Evolutionary conservation across 2,329 filamentous ascomycete genomes (phyloP), one percentile per base, ranked within the genome.

Genomic region (Mariannaea sp.): DNA sequence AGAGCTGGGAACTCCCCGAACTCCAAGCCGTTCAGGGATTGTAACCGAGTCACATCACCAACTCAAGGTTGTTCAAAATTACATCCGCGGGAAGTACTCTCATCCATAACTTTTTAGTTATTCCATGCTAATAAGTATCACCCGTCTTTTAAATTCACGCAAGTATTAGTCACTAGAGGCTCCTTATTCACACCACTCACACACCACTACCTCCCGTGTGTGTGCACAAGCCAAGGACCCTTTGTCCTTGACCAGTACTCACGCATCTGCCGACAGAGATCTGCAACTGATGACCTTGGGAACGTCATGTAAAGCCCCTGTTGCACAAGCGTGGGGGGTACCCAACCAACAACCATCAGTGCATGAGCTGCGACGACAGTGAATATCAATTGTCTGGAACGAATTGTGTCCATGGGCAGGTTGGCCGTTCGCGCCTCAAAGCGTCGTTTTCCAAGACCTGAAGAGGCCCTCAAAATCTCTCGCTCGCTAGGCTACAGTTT

Each of bases 231-330:
- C n/a, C n/a, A n/a, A n/a, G n/a, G n/a, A 48, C 46, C 30, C 43
- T 51, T 47, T 46, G 26, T 39, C 43, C 41, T 36, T 43, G 35
- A 47, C n/a, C 43, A 33, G 46, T 54, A 53, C 47, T 57, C 47
- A 32, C 45, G 53, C 56, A 56, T 59, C 56, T 60, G 56, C 59
- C 58, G 63, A 42, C 40, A 45, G 8, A 63, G 61, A 65, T 65
- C 59, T 64, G 53, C 62, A 55, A 45, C 52, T 55, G 48, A 24
- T 52, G 41, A 39, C 36, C 36, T 45, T 40, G 40, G 38, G 39
- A 61, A 61, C 57, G 63, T 58, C 63, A 65, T 60, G 33, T n/a
- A 2, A 12, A 5, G 30, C 57, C 56, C 61, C 51, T 64, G 59
- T 19, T 41, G 17, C 13, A 47, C n/a, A 32, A 24, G 36, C 50